Evolutionary conservation across 176 grass and related monocot genomes (phyloP).

Genomic region (Microstegium vimineum): DNA sequence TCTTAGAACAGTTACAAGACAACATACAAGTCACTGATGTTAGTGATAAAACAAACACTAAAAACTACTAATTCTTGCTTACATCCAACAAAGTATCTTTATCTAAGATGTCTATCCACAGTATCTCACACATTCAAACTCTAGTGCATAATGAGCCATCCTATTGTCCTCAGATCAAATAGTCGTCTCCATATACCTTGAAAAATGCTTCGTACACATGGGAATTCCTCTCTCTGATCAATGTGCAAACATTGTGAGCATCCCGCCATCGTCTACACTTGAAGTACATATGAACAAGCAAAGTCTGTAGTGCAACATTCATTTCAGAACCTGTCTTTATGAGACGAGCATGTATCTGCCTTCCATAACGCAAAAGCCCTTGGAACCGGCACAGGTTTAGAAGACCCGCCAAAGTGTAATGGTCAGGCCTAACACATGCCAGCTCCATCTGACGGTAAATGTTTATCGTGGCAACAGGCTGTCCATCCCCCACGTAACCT

Average conservation of each 20-base stretch:
- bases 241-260: constrained; percentile 41
- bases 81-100: not conserved
- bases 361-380: constrained; percentile 28
- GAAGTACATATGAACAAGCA: constrained; percentile 57
- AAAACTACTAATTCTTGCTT: not conserved
- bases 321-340: constrained; percentile 43
- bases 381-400: constrained; percentile 44
- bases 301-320: constrained; percentile 47
- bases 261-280: constrained; percentile 33
- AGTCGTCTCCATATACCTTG: constrained; percentile 50
- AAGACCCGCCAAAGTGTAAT: constrained; percentile 42
- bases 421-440: constrained; percentile 28
- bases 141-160: not conserved
- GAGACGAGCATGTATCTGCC: constrained; percentile 45
- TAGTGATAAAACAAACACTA: not conserved
- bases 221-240: constrained; percentile 47
- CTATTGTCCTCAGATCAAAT: constrained; percentile 38
- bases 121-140: constrained; percentile 1
- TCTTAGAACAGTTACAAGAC: constrained; percentile 4
- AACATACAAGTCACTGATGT: not conserved
- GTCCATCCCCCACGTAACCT: constrained; percentile 35
- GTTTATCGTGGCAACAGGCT: constrained; percentile 22
- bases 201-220: constrained; percentile 39
- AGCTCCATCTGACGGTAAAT: constrained; percentile 37
- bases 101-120: constrained; percentile 28